Evolutionary conservation across 1,139 yeast genomes (phyloP).

Genomic region (Candida sp.): DNA sequence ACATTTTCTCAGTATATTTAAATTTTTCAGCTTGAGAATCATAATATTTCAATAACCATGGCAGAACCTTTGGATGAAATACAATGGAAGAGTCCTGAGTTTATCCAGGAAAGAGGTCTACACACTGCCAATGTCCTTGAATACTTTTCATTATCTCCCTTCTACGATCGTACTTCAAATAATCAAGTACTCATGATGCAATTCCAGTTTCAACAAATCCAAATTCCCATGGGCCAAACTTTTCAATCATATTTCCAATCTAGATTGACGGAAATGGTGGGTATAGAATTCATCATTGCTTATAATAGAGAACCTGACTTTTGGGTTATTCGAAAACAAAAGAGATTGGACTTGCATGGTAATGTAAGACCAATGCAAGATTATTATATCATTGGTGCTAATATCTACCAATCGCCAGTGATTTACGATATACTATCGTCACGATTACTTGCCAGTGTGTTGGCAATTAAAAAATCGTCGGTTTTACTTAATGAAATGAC

Average conservation of each 20-base stretch:
- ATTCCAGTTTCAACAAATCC: slow-evolving; percentile 75
- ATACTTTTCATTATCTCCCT: slow-evolving; percentile 90
- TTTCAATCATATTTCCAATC: slow-evolving; percentile 43
- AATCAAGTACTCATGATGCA: slow-evolving; percentile 97
- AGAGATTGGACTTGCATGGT: slow-evolving; percentile 47
- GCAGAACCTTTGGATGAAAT: slow-evolving; percentile 66
- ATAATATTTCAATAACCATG: slow-evolving; percentile 5
- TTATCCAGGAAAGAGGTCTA: slow-evolving; percentile 87
- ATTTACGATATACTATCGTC: slow-evolving; percentile 38
- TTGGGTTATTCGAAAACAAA: slow-evolving; percentile 87
- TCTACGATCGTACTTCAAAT: slow-evolving; percentile 90
- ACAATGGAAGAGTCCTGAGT: slow-evolving; percentile 97
- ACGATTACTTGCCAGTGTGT: slow-evolving; percentile 33
- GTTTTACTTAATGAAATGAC: slow-evolving; percentile 33
- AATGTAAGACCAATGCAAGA: slow-evolving; percentile 44
- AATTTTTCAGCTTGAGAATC: not conserved
- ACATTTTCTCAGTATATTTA: no score
- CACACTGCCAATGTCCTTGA: slow-evolving; percentile 89
- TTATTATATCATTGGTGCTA: slow-evolving; percentile 88
- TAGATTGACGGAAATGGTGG: slow-evolving; percentile 75
- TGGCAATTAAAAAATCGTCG: slow-evolving; percentile 34
- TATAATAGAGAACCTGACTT: slow-evolving; percentile 83
- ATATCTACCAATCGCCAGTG: slow-evolving; percentile 86
- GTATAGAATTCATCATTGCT: slow-evolving; percentile 78
- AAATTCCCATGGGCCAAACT: slow-evolving; percentile 36